phyloP scores from a whole-genome alignment of 345 rosid species.

The Populus euphratica region DNA sequence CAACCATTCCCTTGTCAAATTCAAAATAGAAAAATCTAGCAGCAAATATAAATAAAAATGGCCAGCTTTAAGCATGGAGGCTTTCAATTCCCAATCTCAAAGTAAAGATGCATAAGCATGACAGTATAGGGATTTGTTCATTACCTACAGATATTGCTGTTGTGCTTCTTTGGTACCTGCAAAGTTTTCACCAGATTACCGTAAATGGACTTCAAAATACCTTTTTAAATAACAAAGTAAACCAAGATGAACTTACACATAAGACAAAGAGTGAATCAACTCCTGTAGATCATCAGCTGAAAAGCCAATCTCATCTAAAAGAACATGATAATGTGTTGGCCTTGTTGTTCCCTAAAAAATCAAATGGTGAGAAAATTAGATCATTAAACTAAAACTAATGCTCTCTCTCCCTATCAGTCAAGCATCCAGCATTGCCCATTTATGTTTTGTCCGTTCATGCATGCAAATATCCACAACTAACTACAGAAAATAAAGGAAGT shows the following conservation, averaged over 20 bases:
- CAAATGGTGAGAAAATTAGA: not conserved
- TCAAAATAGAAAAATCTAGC: not conserved
- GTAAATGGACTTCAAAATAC: not conserved
- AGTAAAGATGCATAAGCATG: not conserved
- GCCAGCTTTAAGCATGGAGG: not conserved
- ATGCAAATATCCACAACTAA: too few relatives aligned
- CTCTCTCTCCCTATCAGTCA: not conserved
- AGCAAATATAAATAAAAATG: not conserved
- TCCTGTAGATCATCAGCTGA: constrained; percentile 27
- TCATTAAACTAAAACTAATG: not conserved
- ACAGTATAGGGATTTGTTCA: not conserved
- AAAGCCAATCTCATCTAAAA: constrained; percentile 28
- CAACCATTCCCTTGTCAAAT: not conserved
- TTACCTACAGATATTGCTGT: constrained; percentile 26
- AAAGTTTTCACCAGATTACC: not conserved
- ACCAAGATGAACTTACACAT: constrained; percentile 15
- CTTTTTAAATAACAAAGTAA: not conserved
- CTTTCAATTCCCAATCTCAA: not conserved
- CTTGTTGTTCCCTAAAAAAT: constrained; percentile 22
- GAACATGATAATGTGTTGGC: constrained; percentile 31
- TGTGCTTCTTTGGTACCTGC: constrained; percentile 30
- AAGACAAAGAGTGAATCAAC: constrained; percentile 26
- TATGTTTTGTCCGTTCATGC: not conserved
- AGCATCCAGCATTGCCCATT: not conserved
- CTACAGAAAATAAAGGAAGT: not conserved